phyloP scores from a whole-genome alignment of 1,139 yeast species.

The Protomyces inouyei region DNA sequence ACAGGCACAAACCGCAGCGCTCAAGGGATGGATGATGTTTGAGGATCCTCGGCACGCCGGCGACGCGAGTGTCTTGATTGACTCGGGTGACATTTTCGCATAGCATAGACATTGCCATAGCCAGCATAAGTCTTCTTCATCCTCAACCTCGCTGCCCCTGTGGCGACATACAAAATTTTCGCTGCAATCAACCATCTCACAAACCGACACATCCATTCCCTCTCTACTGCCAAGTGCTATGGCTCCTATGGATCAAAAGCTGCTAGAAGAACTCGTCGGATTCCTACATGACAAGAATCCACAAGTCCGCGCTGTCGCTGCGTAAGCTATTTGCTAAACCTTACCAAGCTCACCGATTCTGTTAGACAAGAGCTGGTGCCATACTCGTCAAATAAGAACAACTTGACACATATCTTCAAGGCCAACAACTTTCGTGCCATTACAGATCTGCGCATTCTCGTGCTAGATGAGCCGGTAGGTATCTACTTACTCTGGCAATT shows the following conservation, averaged over 20 bases:
- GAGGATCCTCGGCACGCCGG: constrained; percentile 63
- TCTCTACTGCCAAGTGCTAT: neutral
- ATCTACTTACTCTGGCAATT: neutral
- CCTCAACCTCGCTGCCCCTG: neutral
- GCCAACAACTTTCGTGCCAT: constrained; percentile 69
- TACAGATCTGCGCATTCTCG: constrained; percentile 61
- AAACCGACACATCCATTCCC: neutral
- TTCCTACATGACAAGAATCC: constrained; percentile 81
- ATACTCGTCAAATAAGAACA: constrained; percentile 54
- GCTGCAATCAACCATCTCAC: neutral
- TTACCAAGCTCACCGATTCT: too few species aligned
- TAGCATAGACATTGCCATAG: constrained; percentile 27
- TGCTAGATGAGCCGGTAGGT: constrained; percentile 47
- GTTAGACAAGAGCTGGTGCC: constrained; percentile 66
- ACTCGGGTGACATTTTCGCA: constrained; percentile 39
- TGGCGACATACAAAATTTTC: neutral
- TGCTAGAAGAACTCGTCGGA: constrained; percentile 50
- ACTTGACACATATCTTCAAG: constrained; percentile 61
- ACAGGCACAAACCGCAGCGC: constrained; percentile 84
- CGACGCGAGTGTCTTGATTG: constrained; percentile 33
- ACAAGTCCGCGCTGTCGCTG: constrained; percentile 76
- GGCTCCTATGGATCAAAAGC: neutral
- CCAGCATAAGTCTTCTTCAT: neutral
- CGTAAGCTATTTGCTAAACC: constrained; percentile 35
- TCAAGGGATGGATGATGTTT: constrained; percentile 87